Base-by-base conservation (phyloP, 805 yeast genomes). In the Candida berthetii region DNA sequence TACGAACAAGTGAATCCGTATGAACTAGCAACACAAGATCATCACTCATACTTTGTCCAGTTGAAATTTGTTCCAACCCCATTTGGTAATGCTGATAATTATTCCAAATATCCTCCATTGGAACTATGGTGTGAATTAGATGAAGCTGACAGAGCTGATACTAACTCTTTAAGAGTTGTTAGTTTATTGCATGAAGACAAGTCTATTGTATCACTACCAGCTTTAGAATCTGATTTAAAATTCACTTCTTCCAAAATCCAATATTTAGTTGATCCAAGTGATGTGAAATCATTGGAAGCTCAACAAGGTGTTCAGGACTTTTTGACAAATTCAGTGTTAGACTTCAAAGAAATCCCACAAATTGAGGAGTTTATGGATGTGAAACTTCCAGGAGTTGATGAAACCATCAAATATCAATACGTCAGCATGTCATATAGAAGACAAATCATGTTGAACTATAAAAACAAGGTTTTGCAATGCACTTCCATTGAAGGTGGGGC, bases 401-500 rank as follows among this genome's bases (percentile, higher is more conserved):
- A 55, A 31, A 49, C 55, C 1, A 69, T 74, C 3, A 50, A 60
- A 25, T 78, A 78, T 53, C 58, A 65, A 38, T 74, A 72, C 47
- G 64, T 72, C 35, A 58, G 63, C 39, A 53, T 69, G 47, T 48
- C 62, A n/a, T 66, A 68, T 53, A 57, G 78, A 36, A 65, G 72
- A 9, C 74, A 72, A 44, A 52, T 74, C 29, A 71, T 69, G 39
- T 64, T 74, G 42, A 45, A 55, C n/a, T 66, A 54, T 40, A 60
- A 60, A 13, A 65, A 61, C 15, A 48, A 50, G 39, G 25, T 49
- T 15, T 57, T 74, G 16, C 78, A 74, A 46, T 64, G 66, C 40
- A 63, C 71, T 34, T 53, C 67, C 15, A 59, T 74, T 15, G 83
- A 79, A 50, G 81, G 82, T n/a, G 84, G 83, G 3, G 57, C 67